These are phyloP conservation scores for Flaveria robusta DNA, from an alignment of 129 eudicot species.

Conservation along the genomic window DNA sequence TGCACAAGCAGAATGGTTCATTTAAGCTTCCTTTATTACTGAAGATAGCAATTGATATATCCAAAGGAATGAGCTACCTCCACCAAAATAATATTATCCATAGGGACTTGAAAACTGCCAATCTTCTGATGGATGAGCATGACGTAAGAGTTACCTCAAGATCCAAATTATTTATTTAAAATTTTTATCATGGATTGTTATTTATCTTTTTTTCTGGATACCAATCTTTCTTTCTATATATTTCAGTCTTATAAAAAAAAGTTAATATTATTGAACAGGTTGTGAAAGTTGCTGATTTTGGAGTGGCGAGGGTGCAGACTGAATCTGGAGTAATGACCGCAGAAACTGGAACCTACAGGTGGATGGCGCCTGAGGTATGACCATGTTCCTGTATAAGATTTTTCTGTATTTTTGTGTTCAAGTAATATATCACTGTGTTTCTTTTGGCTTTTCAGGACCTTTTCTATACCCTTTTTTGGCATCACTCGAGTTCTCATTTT, in stretches of 20 bases:
- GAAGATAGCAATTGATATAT: constrained; percentile 73
- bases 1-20: constrained; percentile 67
- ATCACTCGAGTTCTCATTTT: neutral
- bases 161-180: neutral
- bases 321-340: constrained; percentile 87
- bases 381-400: neutral
- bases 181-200: neutral
- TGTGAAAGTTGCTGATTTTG: constrained; percentile 90
- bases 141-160: constrained; percentile 49
- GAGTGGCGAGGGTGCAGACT: constrained; percentile 76
- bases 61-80: constrained; percentile 76
- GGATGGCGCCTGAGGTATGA: constrained; percentile 97
- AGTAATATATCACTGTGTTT: constrained; percentile 9
- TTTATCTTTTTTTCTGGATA: neutral
- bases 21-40: constrained; percentile 64
- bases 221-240: neutral
- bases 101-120: constrained; percentile 81
- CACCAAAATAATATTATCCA: constrained; percentile 76
- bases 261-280: constrained; percentile 37
- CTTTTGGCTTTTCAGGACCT: constrained; percentile 14
- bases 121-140: constrained; percentile 80
- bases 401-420: constrained; percentile 8
- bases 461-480: constrained; percentile 20
- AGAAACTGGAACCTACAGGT: constrained; percentile 85
- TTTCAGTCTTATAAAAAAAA: neutral